These are phyloP conservation scores for Saksenaea vasiformis DNA, from an alignment of 371 early-diverging fungal species.

Conservation along the genomic window DNA sequence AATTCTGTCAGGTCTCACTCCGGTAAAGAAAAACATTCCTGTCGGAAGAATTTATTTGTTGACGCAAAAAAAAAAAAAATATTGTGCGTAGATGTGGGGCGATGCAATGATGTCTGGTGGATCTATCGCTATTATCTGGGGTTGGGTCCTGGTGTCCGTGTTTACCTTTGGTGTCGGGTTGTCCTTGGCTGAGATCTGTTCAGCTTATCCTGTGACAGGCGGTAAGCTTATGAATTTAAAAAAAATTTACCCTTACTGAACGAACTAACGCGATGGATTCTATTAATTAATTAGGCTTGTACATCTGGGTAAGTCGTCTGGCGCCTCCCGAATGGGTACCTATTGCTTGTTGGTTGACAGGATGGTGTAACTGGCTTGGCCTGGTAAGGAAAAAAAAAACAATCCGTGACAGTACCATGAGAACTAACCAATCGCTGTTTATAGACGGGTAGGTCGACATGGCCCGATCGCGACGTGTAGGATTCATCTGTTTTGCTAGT, in stretches of 20 bases:
- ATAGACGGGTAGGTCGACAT: conserved; percentile 21
- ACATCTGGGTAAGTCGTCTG: conserved; percentile 60
- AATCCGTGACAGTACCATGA: too few species aligned
- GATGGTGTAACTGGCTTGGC: conserved; percentile 61
- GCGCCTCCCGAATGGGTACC: conserved; percentile 54
- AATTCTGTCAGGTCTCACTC: conserved; percentile 60
- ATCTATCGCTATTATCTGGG: conserved; percentile 68
- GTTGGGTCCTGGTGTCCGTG: conserved; percentile 64
- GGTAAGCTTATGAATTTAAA: conserved; percentile 37
- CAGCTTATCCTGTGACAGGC: conserved; percentile 69
- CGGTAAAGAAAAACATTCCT: conserved; percentile 33
- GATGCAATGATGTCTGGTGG: conserved; percentile 66
- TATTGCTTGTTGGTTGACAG: conserved; percentile 52
- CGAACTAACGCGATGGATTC: too few species aligned
- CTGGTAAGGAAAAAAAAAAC: conserved; percentile 21
- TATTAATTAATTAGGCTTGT: conserved; percentile 15
- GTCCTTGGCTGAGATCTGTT: conserved; percentile 73
- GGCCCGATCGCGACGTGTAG: not conserved
- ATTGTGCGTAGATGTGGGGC: conserved; percentile 53
- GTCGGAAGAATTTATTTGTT: too few species aligned
- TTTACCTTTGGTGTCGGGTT: conserved; percentile 65
- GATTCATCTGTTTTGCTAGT: conserved; percentile 15
- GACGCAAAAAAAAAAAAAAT: too few species aligned
- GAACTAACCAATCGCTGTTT: not conserved
- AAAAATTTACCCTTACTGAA: not conserved